A percentile compares a stretch with the other conserved stretches of the same genome.
Conservation (phyloP, 148 eudicot genomes). For the Oxyria digyna region DNA sequence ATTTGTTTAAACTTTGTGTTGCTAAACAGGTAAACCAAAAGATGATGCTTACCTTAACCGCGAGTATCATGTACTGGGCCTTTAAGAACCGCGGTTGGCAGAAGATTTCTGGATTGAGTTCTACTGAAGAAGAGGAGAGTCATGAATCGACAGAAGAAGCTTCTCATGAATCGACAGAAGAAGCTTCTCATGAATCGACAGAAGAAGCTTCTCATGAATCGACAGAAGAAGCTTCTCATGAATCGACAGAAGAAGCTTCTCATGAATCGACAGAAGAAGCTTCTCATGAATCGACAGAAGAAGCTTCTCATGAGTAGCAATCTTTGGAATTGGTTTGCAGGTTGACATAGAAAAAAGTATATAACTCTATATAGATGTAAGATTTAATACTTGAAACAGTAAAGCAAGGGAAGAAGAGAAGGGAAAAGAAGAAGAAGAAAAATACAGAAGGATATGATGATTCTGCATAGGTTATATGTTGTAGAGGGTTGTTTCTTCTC, state of each 20-base stretch:
- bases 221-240: too few species aligned
- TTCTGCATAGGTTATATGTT: background rate
- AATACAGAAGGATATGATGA: background rate
- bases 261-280: too few species aligned
- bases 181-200: too few species aligned
- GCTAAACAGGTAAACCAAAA: constrained; percentile 72
- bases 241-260: too few species aligned
- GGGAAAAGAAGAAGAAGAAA: background rate
- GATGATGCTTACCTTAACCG: constrained; percentile 79
- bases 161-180: too few species aligned
- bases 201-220: too few species aligned
- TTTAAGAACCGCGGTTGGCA: constrained; percentile 35
- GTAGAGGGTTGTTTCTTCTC: background rate
- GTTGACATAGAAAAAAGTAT: constrained; percentile 6
- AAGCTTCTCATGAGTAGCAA: constrained; percentile 2
- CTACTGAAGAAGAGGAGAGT: constrained; percentile 17
- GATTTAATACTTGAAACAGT: background rate
- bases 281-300: too few species aligned
- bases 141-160: constrained; percentile 13
- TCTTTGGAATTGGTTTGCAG: constrained; percentile 1
- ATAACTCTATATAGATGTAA: constrained; percentile 5
- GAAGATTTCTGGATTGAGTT: constrained; percentile 12
- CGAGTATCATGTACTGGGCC: constrained; percentile 99
- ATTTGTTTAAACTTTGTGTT: too few species aligned
- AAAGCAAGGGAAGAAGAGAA: background rate